phyloP scores from a whole-genome alignment of 345 rosid genomes.

The Moricandia moricandioides region DNA sequence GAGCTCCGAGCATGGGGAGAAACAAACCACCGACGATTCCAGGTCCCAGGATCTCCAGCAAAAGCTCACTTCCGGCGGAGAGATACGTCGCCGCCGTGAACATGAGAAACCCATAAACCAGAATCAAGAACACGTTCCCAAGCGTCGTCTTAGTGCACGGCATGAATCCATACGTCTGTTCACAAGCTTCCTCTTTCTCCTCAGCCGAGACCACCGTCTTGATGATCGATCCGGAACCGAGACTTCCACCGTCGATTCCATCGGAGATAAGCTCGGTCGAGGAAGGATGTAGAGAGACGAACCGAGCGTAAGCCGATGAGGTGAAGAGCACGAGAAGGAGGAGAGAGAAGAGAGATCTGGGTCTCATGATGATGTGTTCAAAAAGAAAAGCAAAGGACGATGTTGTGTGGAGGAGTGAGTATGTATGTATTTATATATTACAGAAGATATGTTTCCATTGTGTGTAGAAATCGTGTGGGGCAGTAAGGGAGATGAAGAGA shows the following conservation, averaged over 20 bases:
- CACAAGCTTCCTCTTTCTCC: conserved; percentile 51
- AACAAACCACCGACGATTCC: conserved; percentile 92
- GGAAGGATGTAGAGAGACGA: conserved; percentile 16
- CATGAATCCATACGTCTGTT: conserved; percentile 88
- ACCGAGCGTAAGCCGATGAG: conserved; percentile 45
- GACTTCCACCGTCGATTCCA: conserved; percentile 38
- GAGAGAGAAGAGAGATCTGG: conserved; percentile 23
- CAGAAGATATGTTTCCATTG: neutral
- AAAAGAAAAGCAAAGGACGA: conserved; percentile 12
- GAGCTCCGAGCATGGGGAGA: conserved; percentile 94
- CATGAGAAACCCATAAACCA: conserved; percentile 82
- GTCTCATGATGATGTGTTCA: conserved; percentile 25
- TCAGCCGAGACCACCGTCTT: conserved; percentile 23
- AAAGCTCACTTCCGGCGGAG: conserved; percentile 87
- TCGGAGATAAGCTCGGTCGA: conserved; percentile 56
- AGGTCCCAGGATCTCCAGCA: conserved; percentile 90
- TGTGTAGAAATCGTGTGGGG: conserved; percentile 36
- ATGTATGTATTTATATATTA: neutral
- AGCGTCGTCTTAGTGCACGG: conserved; percentile 78
- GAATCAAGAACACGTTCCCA: conserved; percentile 72
- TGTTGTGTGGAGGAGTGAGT: conserved; percentile 9
- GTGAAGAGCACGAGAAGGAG: conserved; percentile 31
- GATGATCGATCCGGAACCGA: conserved; percentile 13
- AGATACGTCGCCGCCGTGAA: conserved; percentile 76
- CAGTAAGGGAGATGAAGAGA: conserved; percentile 19